Conservation (phyloP, 2,329 filamentous ascomycete species). For the Alternaria panax region DNA sequence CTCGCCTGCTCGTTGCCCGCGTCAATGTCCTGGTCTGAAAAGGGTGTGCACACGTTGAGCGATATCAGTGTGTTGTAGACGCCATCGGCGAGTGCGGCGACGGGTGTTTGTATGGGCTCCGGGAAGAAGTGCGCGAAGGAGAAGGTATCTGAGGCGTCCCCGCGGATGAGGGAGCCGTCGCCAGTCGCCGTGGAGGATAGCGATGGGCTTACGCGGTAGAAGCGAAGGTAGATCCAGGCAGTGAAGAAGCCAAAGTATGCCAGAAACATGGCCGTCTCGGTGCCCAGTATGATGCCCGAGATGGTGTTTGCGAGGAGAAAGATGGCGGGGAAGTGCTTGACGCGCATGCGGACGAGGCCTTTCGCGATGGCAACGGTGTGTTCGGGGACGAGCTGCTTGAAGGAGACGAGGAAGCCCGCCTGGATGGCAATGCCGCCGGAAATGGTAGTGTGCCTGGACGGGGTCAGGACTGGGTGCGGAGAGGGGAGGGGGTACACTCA, state of each 20-base stretch:
- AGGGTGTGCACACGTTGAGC: slow-evolving; percentile 81
- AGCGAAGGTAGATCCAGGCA: slow-evolving; percentile 95
- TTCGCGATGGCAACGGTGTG: slow-evolving; percentile 95
- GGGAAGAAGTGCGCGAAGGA: slow-evolving; percentile 97
- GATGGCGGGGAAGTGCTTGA: slow-evolving; percentile 79
- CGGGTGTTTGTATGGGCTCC: slow-evolving; percentile 77
- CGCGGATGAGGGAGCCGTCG: slow-evolving; percentile 68
- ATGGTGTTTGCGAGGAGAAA: slow-evolving; percentile 76
- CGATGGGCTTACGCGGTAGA: slow-evolving; percentile 80
- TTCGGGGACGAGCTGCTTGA: slow-evolving; percentile 96
- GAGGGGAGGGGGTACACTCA: slow-evolving; percentile 55
- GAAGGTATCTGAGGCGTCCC: slow-evolving; percentile 95
- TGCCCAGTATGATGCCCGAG: slow-evolving; percentile 69
- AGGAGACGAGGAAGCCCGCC: slow-evolving; percentile 92
- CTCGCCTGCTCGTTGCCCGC: slow-evolving; percentile 75
- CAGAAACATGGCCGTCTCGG: slow-evolving; percentile 80
- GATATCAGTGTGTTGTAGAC: slow-evolving; percentile 79
- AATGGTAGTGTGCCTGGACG: slow-evolving; percentile 75
- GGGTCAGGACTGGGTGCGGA: slow-evolving; percentile 19
- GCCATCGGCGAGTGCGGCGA: slow-evolving; percentile 75
- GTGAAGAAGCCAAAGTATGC: slow-evolving; percentile 82
- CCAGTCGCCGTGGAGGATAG: slow-evolving; percentile 62
- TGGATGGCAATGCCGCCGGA: slow-evolving; percentile 89
- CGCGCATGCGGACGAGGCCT: slow-evolving; percentile 85
- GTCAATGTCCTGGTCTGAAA: slow-evolving; percentile 80